A percentile compares a stretch with the other conserved stretches of the same genome.
phyloP scores from a whole-genome alignment of 176 grass and related monocot genomes.

The Cymbopogon citratus region DNA sequence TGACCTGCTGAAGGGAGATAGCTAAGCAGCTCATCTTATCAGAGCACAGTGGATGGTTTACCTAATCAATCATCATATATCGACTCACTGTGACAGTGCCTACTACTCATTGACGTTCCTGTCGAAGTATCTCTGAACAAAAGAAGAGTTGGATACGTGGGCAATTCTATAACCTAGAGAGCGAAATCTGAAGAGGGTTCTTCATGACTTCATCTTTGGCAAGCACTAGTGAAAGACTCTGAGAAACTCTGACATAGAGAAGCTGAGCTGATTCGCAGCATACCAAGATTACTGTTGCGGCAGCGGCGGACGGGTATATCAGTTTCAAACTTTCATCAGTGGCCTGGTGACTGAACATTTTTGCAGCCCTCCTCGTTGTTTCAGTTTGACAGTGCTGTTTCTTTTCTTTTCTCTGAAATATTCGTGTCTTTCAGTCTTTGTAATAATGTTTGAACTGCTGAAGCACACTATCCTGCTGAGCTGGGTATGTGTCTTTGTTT shows the following conservation, averaged over 20 bases:
- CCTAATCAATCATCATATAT: background rate
- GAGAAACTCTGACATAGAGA: slow-evolving; percentile 24
- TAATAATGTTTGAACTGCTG: slow-evolving; percentile 1
- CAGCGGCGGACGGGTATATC: slow-evolving; percentile 29
- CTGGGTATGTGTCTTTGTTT: background rate
- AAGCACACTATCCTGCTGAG: background rate
- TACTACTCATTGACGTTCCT: background rate
- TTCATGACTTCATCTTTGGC: background rate
- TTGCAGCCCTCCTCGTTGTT: background rate
- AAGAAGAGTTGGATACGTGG: background rate
- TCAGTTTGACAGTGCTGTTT: background rate
- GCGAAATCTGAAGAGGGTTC: background rate
- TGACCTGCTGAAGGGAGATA: background rate
- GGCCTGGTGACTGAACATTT: background rate
- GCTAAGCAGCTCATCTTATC: background rate
- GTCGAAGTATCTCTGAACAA: background rate
- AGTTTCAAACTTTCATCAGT: slow-evolving; percentile 9
- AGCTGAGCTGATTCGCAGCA: slow-evolving; percentile 6
- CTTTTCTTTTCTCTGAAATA: no score
- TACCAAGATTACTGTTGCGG: background rate
- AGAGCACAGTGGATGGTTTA: background rate
- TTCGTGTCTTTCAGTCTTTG: background rate
- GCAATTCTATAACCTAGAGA: background rate
- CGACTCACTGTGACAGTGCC: background rate
- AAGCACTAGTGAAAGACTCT: slow-evolving; percentile 18